A percentile compares a stretch with the other conserved stretches of the same genome.
Conservation (phyloP, 2,329 filamentous ascomycete species). For the Neonectria ditissima region DNA sequence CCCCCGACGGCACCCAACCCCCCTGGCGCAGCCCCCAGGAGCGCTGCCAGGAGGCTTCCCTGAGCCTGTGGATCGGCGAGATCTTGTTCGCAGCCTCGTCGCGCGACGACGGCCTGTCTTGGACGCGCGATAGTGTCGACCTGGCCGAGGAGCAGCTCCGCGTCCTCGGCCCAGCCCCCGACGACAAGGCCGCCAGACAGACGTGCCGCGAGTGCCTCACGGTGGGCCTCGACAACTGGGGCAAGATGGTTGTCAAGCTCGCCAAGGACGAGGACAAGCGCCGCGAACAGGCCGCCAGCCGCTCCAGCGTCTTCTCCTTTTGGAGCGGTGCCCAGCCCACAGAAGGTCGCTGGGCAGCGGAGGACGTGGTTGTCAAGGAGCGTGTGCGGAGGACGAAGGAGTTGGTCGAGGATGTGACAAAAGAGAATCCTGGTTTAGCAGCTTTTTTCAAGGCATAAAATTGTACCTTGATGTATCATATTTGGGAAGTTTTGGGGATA, state of each 20-base stretch:
- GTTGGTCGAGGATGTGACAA: constrained; percentile 62
- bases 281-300: constrained; percentile 48
- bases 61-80: constrained; percentile 93
- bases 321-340: constrained; percentile 51
- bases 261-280: constrained; percentile 62
- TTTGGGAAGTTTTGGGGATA: constrained; percentile 16
- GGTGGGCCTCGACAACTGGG: constrained; percentile 85
- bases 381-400: constrained; percentile 63
- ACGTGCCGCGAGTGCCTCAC: constrained; percentile 82
- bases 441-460: constrained; percentile 57
- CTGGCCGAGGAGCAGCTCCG: constrained; percentile 77
- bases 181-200: constrained; percentile 52
- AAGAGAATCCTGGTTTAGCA: constrained; percentile 49
- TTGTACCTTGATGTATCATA: constrained; percentile 8
- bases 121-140: constrained; percentile 91
- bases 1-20: constrained; percentile 75
- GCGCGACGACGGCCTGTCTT: constrained; percentile 80
- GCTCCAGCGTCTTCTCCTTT: constrained; percentile 51
- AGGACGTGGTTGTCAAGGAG: constrained; percentile 66
- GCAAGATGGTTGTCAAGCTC: constrained; percentile 78
- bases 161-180: constrained; percentile 48
- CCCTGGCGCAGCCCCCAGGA: constrained; percentile 74
- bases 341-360: constrained; percentile 65
- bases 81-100: constrained; percentile 79
- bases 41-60: constrained; percentile 84